Percentiles rank a stretch among this genome's conserved stretches.
phyloP scores from a whole-genome alignment of 305 asterid genomes.

The Solanum chacoense region DNA sequence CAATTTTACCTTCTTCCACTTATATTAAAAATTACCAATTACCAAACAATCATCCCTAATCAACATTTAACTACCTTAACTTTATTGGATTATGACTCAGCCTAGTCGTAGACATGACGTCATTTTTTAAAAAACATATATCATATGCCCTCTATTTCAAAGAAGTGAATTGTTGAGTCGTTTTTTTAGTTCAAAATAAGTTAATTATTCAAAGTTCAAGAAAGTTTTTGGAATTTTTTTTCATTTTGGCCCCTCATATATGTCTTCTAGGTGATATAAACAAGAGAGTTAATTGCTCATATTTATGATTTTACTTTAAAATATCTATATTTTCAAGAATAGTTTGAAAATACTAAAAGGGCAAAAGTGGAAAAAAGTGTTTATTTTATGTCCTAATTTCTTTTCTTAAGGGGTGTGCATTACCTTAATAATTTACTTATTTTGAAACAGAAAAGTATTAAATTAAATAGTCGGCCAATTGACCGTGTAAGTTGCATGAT shows the following conservation, averaged over 20 bases:
- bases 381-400: neutral
- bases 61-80: neutral
- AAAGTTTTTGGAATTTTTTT: too few species aligned
- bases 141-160: too few species aligned
- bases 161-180: neutral
- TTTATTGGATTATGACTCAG: neutral
- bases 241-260: neutral
- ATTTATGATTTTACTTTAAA: too few species aligned
- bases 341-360: too few species aligned
- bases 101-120: neutral
- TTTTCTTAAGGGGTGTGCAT: neutral
- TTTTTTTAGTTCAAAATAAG: too few species aligned
- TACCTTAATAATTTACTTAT: neutral
- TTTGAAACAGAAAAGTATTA: neutral
- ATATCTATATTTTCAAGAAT: too few species aligned
- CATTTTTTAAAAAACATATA: neutral
- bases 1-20: neutral
- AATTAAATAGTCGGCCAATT: neutral
- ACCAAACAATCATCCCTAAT: neutral
- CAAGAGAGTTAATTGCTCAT: neutral
- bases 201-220: neutral
- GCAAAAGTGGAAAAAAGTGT: too few species aligned
- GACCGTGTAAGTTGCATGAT: neutral
- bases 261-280: neutral
- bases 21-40: neutral